Evolutionary conservation across 2,329 filamentous ascomycete genomes (phyloP).

Genomic region (Hypoxylon sp.): DNA sequence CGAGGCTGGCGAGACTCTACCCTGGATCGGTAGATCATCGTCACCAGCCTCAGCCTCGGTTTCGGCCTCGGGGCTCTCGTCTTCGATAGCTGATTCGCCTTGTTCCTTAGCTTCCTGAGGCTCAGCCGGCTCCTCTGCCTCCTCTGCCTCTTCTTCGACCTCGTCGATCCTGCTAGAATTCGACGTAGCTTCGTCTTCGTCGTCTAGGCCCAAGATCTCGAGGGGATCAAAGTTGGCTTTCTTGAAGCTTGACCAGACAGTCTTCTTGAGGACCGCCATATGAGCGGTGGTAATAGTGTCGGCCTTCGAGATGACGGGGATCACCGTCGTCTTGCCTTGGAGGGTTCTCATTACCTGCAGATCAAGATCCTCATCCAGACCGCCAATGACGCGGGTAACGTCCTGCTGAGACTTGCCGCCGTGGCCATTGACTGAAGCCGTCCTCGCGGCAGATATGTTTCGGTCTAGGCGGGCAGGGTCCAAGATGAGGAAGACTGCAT

Average conservation of each 20-base stretch:
- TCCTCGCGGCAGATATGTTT: conserved; percentile 75
- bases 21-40: conserved; percentile 53
- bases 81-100: conserved; percentile 38
- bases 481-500: conserved; percentile 90
- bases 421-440: conserved; percentile 58
- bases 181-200: conserved; percentile 68
- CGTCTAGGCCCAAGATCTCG: conserved; percentile 83
- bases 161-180: conserved; percentile 63
- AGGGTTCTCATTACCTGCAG: conserved; percentile 87
- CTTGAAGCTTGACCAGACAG: conserved; percentile 88
- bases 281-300: conserved; percentile 96
- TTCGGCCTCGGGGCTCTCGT: conserved; percentile 43
- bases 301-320: conserved; percentile 95
- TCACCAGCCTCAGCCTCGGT: conserved; percentile 33
- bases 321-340: conserved; percentile 92
- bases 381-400: conserved; percentile 63
- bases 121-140: conserved; percentile 39
- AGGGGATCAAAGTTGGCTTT: conserved; percentile 86
- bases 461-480: conserved; percentile 86
- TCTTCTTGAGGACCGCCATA: conserved; percentile 90
- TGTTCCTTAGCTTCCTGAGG: conserved; percentile 42
- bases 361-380: conserved; percentile 87
- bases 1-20: conserved; percentile 49
- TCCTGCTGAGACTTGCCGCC: conserved; percentile 59
- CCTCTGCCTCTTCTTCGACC: conserved; percentile 53